Conservation (phyloP, 768 basidiomycete genomes). For the Auriscalpium orientale region DNA sequence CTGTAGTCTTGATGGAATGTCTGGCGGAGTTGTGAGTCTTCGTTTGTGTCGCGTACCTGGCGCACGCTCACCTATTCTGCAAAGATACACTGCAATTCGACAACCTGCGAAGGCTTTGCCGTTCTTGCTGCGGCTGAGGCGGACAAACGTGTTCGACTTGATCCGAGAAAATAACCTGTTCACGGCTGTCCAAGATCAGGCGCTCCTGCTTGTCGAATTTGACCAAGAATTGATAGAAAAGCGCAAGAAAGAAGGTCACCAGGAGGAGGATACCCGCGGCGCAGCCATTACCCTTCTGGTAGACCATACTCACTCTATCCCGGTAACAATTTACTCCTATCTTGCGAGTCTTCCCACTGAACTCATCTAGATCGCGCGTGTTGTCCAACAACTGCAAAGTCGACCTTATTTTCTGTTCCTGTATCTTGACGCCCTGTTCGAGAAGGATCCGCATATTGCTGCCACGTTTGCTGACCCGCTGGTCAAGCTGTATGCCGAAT, state of each 20-base stretch:
- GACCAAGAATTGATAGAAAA: slow-evolving; percentile 79
- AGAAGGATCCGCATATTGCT: slow-evolving; percentile 76
- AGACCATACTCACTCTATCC: slow-evolving; percentile 93
- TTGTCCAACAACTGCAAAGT: slow-evolving; percentile 77
- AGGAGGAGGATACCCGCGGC: slow-evolving; percentile 42
- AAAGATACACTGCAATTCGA: slow-evolving; percentile 75
- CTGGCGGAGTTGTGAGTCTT: slow-evolving; percentile 74
- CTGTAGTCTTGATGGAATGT: slow-evolving; percentile 82
- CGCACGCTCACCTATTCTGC: background rate
- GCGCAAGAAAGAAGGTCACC: slow-evolving; percentile 34
- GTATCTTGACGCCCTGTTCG: slow-evolving; percentile 86
- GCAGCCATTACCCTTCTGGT: slow-evolving; percentile 84
- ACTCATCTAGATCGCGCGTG: slow-evolving; percentile 63
- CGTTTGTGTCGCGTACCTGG: slow-evolving; percentile 1
- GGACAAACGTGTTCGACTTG: slow-evolving; percentile 88
- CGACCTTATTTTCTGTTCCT: slow-evolving; percentile 81
- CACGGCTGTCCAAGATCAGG: slow-evolving; percentile 91
- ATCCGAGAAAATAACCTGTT: slow-evolving; percentile 92
- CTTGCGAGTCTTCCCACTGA: background rate
- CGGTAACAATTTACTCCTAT: slow-evolving; percentile 43
- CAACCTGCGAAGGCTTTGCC: slow-evolving; percentile 94
- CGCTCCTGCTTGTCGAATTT: slow-evolving; percentile 86
- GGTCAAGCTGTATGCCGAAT: slow-evolving; percentile 91
- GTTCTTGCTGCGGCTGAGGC: slow-evolving; percentile 78
- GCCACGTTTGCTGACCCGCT: slow-evolving; percentile 81